phyloP scores from a whole-genome alignment of 192 early-diverging fungal species.

The Backusella circina region DNA sequence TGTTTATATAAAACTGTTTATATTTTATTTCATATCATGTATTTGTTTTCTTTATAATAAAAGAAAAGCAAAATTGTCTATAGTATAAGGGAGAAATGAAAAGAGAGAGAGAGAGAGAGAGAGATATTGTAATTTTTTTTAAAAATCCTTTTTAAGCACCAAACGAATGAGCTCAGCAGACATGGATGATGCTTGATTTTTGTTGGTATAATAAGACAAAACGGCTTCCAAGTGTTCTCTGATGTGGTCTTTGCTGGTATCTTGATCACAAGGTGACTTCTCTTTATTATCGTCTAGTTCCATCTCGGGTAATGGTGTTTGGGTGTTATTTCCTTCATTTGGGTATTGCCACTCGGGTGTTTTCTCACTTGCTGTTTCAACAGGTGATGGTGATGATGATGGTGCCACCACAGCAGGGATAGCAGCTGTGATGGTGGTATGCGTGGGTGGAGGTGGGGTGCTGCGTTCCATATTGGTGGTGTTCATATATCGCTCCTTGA shows the following conservation, averaged over 20 bases:
- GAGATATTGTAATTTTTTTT: background rate
- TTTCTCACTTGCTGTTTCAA: background rate
- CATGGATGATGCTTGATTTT: constrained; percentile 2
- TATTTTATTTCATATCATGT: background rate
- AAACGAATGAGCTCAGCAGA: constrained; percentile 11
- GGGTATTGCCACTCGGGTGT: background rate
- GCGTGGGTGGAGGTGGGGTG: background rate
- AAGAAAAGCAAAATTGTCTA: no score
- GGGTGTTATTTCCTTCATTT: background rate
- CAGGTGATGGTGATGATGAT: background rate
- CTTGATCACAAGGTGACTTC: no score
- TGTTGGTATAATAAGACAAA: constrained; percentile 5
- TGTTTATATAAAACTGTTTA: background rate
- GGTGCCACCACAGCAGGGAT: background rate
- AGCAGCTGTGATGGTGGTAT: background rate
- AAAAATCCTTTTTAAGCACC: constrained; percentile 13
- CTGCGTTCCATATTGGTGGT: background rate
- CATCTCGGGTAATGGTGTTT: background rate
- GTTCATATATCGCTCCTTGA: constrained; percentile 13
- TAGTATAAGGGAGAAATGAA: no score
- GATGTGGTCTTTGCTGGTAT: background rate
- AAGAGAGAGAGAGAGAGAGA: no score
- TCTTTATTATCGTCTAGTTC: background rate
- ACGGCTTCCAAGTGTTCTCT: constrained; percentile 7
- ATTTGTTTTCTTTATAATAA: background rate